A percentile compares a stretch with the other conserved stretches of the same genome.
Conservation (phyloP, 257 asterid genomes). For the Gentiana dahurica region DNA sequence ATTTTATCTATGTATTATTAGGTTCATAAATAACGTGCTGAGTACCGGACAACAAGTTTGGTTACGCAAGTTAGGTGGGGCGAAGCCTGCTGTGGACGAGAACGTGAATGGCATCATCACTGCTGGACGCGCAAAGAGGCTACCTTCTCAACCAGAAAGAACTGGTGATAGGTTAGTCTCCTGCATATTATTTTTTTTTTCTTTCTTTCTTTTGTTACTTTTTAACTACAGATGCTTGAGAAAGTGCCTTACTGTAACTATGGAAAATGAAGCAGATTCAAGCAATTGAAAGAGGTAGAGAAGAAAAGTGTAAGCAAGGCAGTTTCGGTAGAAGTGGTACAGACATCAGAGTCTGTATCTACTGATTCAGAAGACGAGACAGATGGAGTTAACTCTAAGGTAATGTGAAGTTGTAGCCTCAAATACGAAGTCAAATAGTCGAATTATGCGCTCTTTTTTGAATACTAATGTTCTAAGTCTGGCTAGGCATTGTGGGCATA, state of each 20-base stretch:
- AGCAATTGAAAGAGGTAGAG: constrained; percentile 74
- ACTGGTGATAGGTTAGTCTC: no score
- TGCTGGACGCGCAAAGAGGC: constrained; percentile 93
- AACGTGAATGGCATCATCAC: constrained; percentile 91
- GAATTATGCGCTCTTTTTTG: not conserved
- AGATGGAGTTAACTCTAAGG: constrained; percentile 54
- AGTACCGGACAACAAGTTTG: constrained; percentile 98
- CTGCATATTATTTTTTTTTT: no score
- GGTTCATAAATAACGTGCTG: constrained; percentile 93
- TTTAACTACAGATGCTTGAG: constrained; percentile 2
- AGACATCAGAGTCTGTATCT: constrained; percentile 36
- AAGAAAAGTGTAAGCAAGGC: constrained; percentile 42
- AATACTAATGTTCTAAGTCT: not conserved
- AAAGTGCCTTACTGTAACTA: constrained; percentile 5
- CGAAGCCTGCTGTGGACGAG: constrained; percentile 72
- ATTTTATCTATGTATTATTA: constrained; percentile 3
- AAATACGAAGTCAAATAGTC: no score
- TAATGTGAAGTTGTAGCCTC: constrained; percentile 15
- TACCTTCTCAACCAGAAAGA: constrained; percentile 18
- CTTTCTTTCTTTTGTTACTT: no score
- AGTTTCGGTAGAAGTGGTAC: constrained; percentile 36
- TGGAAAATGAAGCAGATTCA: constrained; percentile 40
- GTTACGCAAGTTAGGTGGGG: constrained; percentile 96
- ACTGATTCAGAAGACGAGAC: constrained; percentile 45
- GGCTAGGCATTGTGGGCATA: no score